Base-by-base conservation (phyloP, 768 basidiomycete species). In the Coprinopsis strossmayeri region DNA sequence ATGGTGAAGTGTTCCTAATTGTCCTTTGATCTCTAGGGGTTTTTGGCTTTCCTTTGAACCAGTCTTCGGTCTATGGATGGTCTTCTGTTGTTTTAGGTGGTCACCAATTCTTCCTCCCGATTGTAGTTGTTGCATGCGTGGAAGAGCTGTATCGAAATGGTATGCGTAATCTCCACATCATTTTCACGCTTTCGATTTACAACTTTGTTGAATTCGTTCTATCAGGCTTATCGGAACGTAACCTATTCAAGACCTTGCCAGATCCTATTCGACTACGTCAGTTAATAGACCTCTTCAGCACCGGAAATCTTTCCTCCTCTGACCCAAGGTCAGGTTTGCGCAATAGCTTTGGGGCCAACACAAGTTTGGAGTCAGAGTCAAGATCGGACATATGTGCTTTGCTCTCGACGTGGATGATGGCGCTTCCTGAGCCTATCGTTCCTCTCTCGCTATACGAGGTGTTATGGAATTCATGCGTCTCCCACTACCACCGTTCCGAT, bases 101-200 rank as follows among this genome's bases (percentile, higher is more conserved):
- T 11, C 56, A 60, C 28, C 64, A 69, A 48, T 68, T 70, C 48
- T 60, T 65, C 35, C 45, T 74, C 2, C 73, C 73, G 0, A 65
- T 69, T 24, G 57, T 73, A 3, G 67, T 70, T 5, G 66, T 70
- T 32, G 60, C 63, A 26, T 70, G 68, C 40, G 62, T 73, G 13
- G 69, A 74, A 46, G 70, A 72, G 55, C 56, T 74, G 3, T 73
- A 69, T 55, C 63, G 69, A 5, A 64, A 65, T 42, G 67, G 72
- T 69, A 37, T 44, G 51, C 11, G 10, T 26, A 7, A 9, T 42
- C 41, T 11, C n/a, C 27, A 30, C 53, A n/a, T n/a, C n/a, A n/a
- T n/a, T n/a, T n/a, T n/a, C n/a, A n/a, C n/a, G n/a, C n/a, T n/a
- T n/a, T n/a, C n/a, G n/a, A n/a, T n/a, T n/a, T n/a, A n/a, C n/a